Conservation (phyloP, 1,139 yeast species). For the Yamadazyma aaseri region DNA sequence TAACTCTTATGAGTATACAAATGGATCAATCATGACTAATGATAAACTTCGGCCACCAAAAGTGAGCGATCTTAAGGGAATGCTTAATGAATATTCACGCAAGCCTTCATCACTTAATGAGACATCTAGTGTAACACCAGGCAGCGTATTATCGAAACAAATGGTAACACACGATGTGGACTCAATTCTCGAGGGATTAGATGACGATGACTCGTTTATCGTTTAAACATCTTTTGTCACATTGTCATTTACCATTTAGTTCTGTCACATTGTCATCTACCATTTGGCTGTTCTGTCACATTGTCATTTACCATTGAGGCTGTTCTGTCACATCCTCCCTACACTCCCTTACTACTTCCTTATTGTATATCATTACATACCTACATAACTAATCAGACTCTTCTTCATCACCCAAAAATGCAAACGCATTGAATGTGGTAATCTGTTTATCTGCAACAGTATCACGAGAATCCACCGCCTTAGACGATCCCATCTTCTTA, state of each 20-base stretch:
- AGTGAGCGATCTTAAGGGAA: constrained; percentile 47
- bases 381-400: constrained; percentile 7
- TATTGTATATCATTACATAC: background rate
- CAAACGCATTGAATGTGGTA: constrained; percentile 72
- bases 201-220: constrained; percentile 28
- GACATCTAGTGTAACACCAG: constrained; percentile 18
- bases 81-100: constrained; percentile 17
- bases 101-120: constrained; percentile 11
- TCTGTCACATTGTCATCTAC: too few relatives aligned
- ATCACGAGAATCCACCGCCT: constrained; percentile 72
- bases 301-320: too few relatives aligned
- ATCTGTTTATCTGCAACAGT: constrained; percentile 66
- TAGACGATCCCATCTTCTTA: constrained; percentile 70
- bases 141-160: constrained; percentile 35
- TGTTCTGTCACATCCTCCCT: too few relatives aligned
- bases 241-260: too few relatives aligned
- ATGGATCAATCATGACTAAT: constrained; percentile 23
- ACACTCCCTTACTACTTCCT: too few relatives aligned
- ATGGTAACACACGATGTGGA: constrained; percentile 33
- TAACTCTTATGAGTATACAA: constrained; percentile 16
- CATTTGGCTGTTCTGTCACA: too few relatives aligned
- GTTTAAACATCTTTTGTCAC: too few relatives aligned
- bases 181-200: constrained; percentile 37
- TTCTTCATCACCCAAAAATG: constrained; percentile 67
- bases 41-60: constrained; percentile 31